Conservation (phyloP, 805 yeast species). For the Phaffomyces opuntiae region DNA sequence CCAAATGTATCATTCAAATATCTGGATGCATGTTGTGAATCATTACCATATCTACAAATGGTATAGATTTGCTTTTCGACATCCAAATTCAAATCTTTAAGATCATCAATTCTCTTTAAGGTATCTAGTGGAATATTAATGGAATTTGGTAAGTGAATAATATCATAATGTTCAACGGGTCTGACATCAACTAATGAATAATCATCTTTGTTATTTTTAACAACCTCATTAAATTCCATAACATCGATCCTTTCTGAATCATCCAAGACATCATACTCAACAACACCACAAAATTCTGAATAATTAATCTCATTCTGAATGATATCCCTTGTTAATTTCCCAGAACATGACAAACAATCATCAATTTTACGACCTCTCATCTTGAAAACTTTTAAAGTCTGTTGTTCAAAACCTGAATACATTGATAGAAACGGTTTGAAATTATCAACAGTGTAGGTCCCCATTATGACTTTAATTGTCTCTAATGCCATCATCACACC, state of each 20-base stretch:
- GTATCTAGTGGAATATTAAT: conserved; percentile 57
- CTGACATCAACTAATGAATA: conserved; percentile 67
- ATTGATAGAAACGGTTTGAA: conserved; percentile 65
- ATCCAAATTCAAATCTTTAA: conserved; percentile 25
- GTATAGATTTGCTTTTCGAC: conserved; percentile 40
- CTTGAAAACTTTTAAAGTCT: conserved; percentile 63
- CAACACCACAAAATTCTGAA: conserved; percentile 66
- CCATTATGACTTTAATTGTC: conserved; percentile 65
- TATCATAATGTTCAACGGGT: conserved; percentile 66
- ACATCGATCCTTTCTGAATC: conserved; percentile 41
- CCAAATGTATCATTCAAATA: conserved; percentile 45
- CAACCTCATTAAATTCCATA: conserved; percentile 25
- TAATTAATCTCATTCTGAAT: conserved; percentile 54
- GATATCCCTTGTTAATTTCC: conserved; percentile 38
- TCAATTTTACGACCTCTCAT: conserved; percentile 59
- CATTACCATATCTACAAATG: conserved; percentile 85
- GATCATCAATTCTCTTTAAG: conserved; percentile 27
- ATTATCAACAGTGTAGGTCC: conserved; percentile 39
- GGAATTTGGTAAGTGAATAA: conserved; percentile 54
- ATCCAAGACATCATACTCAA: conserved; percentile 37
- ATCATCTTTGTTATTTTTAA: conserved; percentile 2
- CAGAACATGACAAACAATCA: conserved; percentile 56
- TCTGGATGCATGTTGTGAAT: conserved; percentile 72
- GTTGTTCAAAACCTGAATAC: conserved; percentile 62
- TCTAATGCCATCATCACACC: conserved; percentile 90